phyloP scores from a whole-genome alignment of 2,329 filamentous ascomycete species.

The Neophaeococcomyces mojaviensis region DNA sequence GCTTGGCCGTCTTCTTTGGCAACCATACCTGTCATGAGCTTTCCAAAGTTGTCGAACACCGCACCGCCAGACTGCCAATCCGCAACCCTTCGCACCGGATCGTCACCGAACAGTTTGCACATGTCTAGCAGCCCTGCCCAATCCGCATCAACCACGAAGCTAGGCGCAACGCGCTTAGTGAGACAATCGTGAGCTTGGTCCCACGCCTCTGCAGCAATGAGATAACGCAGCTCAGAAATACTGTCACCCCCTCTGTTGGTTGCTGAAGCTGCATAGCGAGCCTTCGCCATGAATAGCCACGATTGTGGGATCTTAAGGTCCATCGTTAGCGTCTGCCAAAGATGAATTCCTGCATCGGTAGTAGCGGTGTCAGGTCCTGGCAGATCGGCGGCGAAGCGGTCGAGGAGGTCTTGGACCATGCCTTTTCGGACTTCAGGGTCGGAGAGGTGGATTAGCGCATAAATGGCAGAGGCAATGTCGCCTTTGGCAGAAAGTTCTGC shows the following conservation, averaged over 20 bases:
- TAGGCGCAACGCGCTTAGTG: constrained; percentile 70
- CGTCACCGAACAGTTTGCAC: constrained; percentile 61
- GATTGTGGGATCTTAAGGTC: constrained; percentile 62
- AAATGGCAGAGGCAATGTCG: constrained; percentile 63
- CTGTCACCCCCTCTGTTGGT: constrained; percentile 51
- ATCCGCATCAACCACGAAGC: constrained; percentile 73
- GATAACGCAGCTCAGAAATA: constrained; percentile 64
- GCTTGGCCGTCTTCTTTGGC: constrained; percentile 23
- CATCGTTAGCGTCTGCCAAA: constrained; percentile 53
- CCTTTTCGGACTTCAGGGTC: constrained; percentile 55
- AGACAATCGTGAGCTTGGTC: constrained; percentile 80
- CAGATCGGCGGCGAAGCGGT: constrained; percentile 62
- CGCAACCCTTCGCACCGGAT: constrained; percentile 52
- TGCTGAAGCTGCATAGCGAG: constrained; percentile 68
- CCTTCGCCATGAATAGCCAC: constrained; percentile 86
- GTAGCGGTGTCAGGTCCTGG: constrained; percentile 41
- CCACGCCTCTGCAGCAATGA: constrained; percentile 69
- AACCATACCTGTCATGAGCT: constrained; percentile 34
- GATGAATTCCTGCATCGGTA: constrained; percentile 1
- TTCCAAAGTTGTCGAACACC: constrained; percentile 63
- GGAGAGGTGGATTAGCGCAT: constrained; percentile 70
- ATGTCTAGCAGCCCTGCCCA: constrained; percentile 62
- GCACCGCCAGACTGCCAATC: constrained; percentile 75
- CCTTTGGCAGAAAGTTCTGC: constrained; percentile 46
- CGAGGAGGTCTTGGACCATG: constrained; percentile 65